Percentiles rank a stretch among this genome's conserved stretches.
Evolutionary conservation across 2,329 filamentous ascomycete genomes (phyloP).

Genomic region (Pyrenochaeta sp.): DNA sequence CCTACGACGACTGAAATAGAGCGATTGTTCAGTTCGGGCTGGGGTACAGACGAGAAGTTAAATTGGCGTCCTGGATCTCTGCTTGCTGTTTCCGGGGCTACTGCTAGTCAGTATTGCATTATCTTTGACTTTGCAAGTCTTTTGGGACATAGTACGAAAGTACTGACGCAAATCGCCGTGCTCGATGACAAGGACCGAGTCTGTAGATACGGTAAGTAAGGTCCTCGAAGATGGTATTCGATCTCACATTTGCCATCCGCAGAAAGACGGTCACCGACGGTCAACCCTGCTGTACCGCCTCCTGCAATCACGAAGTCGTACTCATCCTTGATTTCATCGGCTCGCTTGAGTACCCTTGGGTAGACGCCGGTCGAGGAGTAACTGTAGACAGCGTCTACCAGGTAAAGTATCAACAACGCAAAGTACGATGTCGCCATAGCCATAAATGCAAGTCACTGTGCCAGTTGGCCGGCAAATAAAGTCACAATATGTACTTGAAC

Average conservation of each 20-base stretch:
- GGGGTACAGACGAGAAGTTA: conserved; percentile 5
- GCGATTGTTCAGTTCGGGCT: neutral
- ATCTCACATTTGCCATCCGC: conserved; percentile 1
- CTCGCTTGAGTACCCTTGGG: neutral
- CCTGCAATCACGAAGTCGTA: conserved; percentile 24
- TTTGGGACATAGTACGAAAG: too few species aligned
- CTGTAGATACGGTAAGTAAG: neutral
- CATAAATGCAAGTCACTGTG: too few species aligned
- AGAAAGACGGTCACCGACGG: conserved; percentile 16
- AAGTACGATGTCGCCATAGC: neutral
- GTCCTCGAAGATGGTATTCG: neutral
- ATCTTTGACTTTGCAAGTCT: too few species aligned
- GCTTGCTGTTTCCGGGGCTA: too few species aligned
- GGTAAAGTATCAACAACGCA: neutral
- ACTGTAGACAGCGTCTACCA: neutral
- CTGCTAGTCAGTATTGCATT: too few species aligned
- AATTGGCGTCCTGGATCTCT: neutral
- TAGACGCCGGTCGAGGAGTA: neutral
- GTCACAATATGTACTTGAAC: too few species aligned
- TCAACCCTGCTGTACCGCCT: conserved; percentile 19
- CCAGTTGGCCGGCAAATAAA: too few species aligned
- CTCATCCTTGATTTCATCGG: neutral
- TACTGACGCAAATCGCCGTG: conserved; percentile 3
- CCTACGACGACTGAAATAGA: conserved; percentile 4
- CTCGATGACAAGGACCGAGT: conserved; percentile 9